Evolutionary conservation across 2,329 filamentous ascomycete genomes (phyloP), one percentile per base, ranked within the genome.

Genomic region (Arachnopeziza araneosa): DNA sequence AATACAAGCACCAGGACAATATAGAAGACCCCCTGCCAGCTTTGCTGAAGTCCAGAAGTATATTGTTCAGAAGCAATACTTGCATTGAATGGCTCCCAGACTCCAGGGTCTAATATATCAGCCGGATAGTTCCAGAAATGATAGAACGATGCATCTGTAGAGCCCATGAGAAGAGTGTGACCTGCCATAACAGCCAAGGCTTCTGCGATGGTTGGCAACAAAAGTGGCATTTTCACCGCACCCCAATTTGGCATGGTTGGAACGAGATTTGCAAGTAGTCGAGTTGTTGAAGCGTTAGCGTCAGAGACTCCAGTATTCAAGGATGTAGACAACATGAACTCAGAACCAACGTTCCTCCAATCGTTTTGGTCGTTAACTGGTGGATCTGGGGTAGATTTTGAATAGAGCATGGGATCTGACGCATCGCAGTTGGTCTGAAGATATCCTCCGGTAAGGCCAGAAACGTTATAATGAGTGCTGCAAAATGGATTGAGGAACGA

Each of bases 161-260:
- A 75, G 9, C 83, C 79, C 51, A 86, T 77, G 9, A 92, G 78
- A 0, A 92, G 72, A 0, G 88, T 90, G 44, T 83, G 86, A 3
- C 84, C 83, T 0, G 83, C 81, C 67, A 92, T 79, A 0, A 91
- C 88, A 0, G 89, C 88, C 0, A 95, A 71, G 0, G 87, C 86
- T 72, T 95, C 90, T 0, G 84, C 86, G n/a, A 90, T 78, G 1
- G 86, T 90, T 0, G 90, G 90, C 0, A 87, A 72, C 0, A 73
- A 68, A 0, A 77, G 26, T 23, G 57, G 61, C 1, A 70, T 56
- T 12, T 56, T 55, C 1, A 57, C 52, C 14, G 44, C 72, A 36
- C 80, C 75, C 0, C 90, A 77, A 0, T 60, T 51, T 4, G 69
- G 73, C 10, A 68, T 62, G 7, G 69, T 67, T 0, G 83, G 77